phyloP scores from a whole-genome alignment of 495 filamentous ascomycete genomes.

The Geopyxis carbonaria region DNA sequence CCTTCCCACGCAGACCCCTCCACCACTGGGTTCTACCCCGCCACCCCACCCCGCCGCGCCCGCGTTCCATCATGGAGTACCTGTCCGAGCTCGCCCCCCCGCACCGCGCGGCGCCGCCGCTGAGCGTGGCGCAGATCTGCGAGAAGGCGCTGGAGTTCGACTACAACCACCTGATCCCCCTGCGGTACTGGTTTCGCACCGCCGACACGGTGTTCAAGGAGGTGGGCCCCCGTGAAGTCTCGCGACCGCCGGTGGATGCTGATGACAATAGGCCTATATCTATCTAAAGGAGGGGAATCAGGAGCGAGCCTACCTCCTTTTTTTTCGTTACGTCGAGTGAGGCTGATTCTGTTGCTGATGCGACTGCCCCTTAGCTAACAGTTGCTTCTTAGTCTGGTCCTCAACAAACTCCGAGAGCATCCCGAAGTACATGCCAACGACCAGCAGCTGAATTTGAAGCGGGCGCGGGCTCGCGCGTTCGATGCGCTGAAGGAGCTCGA shows the following conservation, averaged over 20 bases:
- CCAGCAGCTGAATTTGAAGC: conserved; percentile 3
- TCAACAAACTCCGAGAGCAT: conserved; percentile 28
- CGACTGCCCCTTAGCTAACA: not conserved
- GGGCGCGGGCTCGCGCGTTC: conserved; percentile 38
- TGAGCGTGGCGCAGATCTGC: conserved; percentile 57
- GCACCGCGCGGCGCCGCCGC: conserved; percentile 31
- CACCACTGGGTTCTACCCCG: too few species aligned
- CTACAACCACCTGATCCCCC: conserved; percentile 53
- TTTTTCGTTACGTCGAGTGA: conserved; percentile 56
- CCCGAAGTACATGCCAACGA: conserved; percentile 25
- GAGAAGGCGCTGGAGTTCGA: conserved; percentile 56
- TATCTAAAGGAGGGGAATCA: conserved; percentile 76
- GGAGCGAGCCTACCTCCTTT: conserved; percentile 69
- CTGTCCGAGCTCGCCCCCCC: conserved; percentile 10
- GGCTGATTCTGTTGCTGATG: conserved; percentile 1
- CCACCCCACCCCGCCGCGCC: not conserved
- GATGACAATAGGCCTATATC: conserved; percentile 41
- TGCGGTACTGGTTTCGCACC: conserved; percentile 69
- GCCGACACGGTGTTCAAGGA: conserved; percentile 62
- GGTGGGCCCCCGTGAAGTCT: conserved; percentile 31
- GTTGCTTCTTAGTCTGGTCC: conserved; percentile 20
- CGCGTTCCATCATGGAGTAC: conserved; percentile 13
- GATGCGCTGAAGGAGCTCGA: conserved; percentile 47
- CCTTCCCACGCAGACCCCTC: not conserved
- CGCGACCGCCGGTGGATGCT: too few species aligned